Conservation (phyloP, 495 filamentous ascomycete genomes). For the Staphylotrichum longicolle region DNA sequence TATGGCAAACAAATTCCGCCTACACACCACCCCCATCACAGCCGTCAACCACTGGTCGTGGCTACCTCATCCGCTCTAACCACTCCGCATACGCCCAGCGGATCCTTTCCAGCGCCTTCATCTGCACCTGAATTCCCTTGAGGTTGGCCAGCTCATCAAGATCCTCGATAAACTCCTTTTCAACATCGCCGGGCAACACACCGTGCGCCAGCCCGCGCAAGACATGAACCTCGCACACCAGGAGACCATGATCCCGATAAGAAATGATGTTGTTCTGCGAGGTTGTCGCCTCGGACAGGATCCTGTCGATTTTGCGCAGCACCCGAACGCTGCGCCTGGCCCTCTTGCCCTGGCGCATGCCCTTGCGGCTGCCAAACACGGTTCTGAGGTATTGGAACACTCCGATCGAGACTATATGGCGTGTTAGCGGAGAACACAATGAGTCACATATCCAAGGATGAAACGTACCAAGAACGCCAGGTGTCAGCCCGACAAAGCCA, state of each 20-base stretch:
- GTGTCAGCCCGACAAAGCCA: slow-evolving; percentile 90
- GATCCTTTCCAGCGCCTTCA: slow-evolving; percentile 74
- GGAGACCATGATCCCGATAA: slow-evolving; percentile 86
- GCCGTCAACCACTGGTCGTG: too few relatives aligned
- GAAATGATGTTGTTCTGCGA: slow-evolving; percentile 64
- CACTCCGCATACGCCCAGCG: slow-evolving; percentile 83
- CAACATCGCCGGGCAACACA: slow-evolving; percentile 65
- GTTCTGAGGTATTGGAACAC: slow-evolving; percentile 66
- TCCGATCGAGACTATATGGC: slow-evolving; percentile 62
- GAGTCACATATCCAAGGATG: background rate
- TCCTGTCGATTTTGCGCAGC: slow-evolving; percentile 81
- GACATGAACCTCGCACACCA: slow-evolving; percentile 83
- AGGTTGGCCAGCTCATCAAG: slow-evolving; percentile 77
- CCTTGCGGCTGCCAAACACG: slow-evolving; percentile 63
- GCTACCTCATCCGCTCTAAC: slow-evolving; percentile 42
- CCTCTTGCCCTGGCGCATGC: slow-evolving; percentile 57
- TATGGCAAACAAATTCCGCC: background rate
- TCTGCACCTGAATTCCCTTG: slow-evolving; percentile 69
- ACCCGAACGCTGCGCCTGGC: slow-evolving; percentile 67
- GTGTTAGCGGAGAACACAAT: slow-evolving; percentile 20
- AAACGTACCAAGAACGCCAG: slow-evolving; percentile 62
- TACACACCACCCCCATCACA: background rate
- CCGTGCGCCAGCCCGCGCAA: slow-evolving; percentile 63
- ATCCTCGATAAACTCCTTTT: slow-evolving; percentile 82
- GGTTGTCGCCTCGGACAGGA: slow-evolving; percentile 64